phyloP scores from a whole-genome alignment of 129 eudicot genomes.

The Smallanthus sonchifolius region DNA sequence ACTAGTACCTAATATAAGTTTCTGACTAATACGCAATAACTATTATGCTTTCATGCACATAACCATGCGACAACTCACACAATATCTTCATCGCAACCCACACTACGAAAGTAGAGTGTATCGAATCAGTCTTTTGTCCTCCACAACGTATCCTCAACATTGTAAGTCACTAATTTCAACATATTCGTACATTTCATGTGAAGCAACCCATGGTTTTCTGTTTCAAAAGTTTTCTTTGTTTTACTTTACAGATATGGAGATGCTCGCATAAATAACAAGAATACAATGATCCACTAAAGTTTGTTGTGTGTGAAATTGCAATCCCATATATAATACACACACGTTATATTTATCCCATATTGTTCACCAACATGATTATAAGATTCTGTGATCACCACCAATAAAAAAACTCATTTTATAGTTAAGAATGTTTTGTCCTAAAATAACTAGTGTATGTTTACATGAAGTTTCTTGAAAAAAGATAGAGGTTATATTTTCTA shows the following conservation, averaged over 20 bases:
- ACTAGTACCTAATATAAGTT: too few relatives aligned
- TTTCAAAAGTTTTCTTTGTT: not conserved
- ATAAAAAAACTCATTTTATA: too few relatives aligned
- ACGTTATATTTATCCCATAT: not conserved
- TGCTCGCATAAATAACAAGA: not conserved
- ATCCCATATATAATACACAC: not conserved
- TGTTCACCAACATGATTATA: too few relatives aligned
- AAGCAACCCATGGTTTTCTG: not conserved
- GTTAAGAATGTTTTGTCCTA: too few relatives aligned
- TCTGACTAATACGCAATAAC: too few relatives aligned
- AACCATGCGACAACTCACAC: too few relatives aligned
- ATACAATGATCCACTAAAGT: not conserved
- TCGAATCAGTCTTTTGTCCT: not conserved
- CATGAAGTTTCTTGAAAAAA: too few relatives aligned
- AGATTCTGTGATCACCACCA: too few relatives aligned
- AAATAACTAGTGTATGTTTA: too few relatives aligned
- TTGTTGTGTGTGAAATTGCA: not conserved
- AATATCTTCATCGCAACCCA: too few relatives aligned
- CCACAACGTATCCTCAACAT: not conserved
- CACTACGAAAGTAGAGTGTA: not conserved
- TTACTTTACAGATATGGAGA: not conserved
- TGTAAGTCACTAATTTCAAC: not conserved
- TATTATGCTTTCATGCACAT: too few relatives aligned
- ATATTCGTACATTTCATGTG: not conserved
- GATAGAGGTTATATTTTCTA: slow-evolving; percentile 6